Evolutionary conservation across 2,329 filamentous ascomycete genomes (phyloP), one percentile per base, ranked within the genome.

Genomic region (Cadophora malorum): DNA sequence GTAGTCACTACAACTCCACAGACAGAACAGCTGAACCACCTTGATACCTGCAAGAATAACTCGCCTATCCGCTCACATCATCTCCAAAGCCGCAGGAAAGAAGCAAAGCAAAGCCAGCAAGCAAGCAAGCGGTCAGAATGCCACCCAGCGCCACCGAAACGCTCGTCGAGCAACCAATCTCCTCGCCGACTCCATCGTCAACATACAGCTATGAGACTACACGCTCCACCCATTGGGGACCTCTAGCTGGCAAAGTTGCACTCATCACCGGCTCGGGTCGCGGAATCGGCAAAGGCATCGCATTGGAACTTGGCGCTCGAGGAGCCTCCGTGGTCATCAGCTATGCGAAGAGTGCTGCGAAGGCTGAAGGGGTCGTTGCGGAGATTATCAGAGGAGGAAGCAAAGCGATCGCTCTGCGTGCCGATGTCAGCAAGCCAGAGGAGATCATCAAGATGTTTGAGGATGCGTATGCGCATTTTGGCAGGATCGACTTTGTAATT

Each of bases 271-370:
- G 86, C 50, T 81, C 86, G 60, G 87, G 88, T 63, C 88, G 88
- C 45, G 90, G 90, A 66, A 91, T 91, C 74, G 89, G 89, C 49
- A 81, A 83, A 63, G 88, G 88, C 64, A 90, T 90, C 64, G 89
- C 89, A 71, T 82, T 90, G 64, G 88, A 91, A 79, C 87, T 50
- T 38, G 89, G 85, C 77, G 83, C 85, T 76, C 88, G 88, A 71
- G 89, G 89, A 50, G 86, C 86, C 73, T 86, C 81, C 67, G 82
- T 91, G 64, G 82, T 91, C 73, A 76, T 81, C 28, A 75, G 77
- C 19, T 80, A 85, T 0, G 90, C 90, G n/a, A 82, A 89, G 88
- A 50, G 89, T 49, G 74, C 83, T 0, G 84, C 82, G n/a, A 84
- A 87, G 31, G 90, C 90, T 65, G 84, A 91, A 71, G 83, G 87